These are phyloP conservation scores for Aureobasidium namibiae DNA, from an alignment of 2,329 filamentous ascomycete species.

Conservation along the genomic window DNA sequence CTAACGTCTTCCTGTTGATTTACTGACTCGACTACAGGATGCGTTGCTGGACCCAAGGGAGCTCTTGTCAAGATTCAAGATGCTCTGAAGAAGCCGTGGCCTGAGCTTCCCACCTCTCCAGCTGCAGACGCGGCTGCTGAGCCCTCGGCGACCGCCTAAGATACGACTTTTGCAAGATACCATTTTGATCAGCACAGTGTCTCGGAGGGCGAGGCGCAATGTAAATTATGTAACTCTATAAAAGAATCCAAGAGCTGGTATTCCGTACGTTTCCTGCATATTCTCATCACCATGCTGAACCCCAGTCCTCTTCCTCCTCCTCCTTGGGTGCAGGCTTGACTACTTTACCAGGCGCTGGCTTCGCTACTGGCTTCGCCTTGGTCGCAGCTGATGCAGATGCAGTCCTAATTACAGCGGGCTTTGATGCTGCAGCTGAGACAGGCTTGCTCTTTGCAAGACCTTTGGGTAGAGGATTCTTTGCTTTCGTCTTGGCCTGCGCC, in stretches of 20 bases:
- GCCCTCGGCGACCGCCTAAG: constrained; percentile 1
- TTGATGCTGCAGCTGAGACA: constrained; percentile 22
- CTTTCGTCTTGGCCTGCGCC: constrained; percentile 59
- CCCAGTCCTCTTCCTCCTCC: constrained; percentile 34
- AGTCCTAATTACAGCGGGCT: constrained; percentile 19
- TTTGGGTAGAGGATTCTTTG: constrained; percentile 68
- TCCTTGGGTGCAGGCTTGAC: constrained; percentile 25
- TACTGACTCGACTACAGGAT: constrained; percentile 34
- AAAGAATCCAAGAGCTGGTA: constrained; percentile 4
- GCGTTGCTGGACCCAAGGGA: constrained; percentile 81
- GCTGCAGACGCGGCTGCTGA: constrained; percentile 7
- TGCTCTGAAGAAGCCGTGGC: constrained; percentile 79
- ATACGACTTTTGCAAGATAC: constrained; percentile 4
- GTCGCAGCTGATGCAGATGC: neutral
- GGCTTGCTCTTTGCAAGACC: constrained; percentile 59
- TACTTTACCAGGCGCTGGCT: constrained; percentile 21
- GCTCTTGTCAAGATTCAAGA: constrained; percentile 80
- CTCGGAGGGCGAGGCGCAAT: constrained; percentile 6
- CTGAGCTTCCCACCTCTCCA: constrained; percentile 33
- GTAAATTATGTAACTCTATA: constrained; percentile 11
- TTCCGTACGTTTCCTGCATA: neutral
- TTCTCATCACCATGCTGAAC: constrained; percentile 28
- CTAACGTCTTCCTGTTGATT: neutral
- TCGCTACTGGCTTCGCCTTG: constrained; percentile 16
- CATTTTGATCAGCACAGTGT: neutral